A percentile compares a stretch with the other conserved stretches of the same genome.
Conservation (phyloP, 768 basidiomycete genomes). For the Albatrellus ellisii region DNA sequence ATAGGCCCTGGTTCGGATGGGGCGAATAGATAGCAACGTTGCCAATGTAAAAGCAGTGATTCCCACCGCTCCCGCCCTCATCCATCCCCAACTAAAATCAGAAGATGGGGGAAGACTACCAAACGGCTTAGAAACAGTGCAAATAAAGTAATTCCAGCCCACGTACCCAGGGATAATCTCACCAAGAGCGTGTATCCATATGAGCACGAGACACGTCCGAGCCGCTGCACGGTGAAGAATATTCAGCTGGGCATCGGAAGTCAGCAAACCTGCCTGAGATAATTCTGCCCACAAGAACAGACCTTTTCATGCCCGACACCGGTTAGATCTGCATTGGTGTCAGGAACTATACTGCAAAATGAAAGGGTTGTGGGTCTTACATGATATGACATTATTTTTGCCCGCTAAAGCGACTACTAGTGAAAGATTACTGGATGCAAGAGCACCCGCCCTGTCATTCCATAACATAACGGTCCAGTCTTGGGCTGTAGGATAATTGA, state of each 20-base stretch:
- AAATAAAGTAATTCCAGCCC: not conserved
- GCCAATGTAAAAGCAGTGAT: constrained; percentile 24
- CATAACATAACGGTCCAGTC: constrained; percentile 16
- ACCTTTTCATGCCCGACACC: constrained; percentile 43
- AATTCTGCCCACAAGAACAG: not conserved
- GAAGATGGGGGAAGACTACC: constrained; percentile 23
- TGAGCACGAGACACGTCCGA: constrained; percentile 26
- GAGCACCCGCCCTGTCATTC: constrained; percentile 25
- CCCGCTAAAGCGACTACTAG: constrained; percentile 40
- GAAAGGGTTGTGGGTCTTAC: constrained; percentile 20
- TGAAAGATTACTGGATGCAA: constrained; percentile 34
- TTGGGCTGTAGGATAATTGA: constrained; percentile 7
- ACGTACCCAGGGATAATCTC: constrained; percentile 14
- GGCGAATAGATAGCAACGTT: constrained; percentile 25
- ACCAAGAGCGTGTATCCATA: constrained; percentile 31
- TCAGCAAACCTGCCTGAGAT: too few relatives aligned
- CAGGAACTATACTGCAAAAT: not conserved
- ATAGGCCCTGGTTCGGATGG: constrained; percentile 26
- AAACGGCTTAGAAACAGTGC: not conserved
- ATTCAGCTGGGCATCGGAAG: constrained; percentile 23
- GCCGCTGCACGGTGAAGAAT: constrained; percentile 33
- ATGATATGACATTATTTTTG: constrained; percentile 45
- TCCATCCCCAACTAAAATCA: constrained; percentile 25
- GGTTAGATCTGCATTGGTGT: constrained; percentile 27
- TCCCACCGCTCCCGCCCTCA: constrained; percentile 18